Evolutionary conservation across 805 yeast genomes (phyloP).

Genomic region (Lipomyces chichibuensis): DNA sequence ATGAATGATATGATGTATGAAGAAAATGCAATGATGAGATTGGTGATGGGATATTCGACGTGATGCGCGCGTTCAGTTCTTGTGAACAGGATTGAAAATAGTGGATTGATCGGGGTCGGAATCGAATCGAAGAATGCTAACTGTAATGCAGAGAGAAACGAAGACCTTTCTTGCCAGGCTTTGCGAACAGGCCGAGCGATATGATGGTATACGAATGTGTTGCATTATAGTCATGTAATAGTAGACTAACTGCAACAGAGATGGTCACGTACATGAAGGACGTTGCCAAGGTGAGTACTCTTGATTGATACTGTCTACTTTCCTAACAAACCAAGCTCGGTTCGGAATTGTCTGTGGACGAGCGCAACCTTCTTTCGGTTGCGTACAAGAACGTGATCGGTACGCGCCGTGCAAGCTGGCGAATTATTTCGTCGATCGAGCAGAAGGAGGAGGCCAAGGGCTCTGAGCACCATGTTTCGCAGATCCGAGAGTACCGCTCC

Average conservation of each 20-base stretch:
- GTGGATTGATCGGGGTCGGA: background rate
- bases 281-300: slow-evolving; percentile 47
- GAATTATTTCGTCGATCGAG: slow-evolving; percentile 97
- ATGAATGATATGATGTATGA: background rate
- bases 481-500: slow-evolving; percentile 92
- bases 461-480: slow-evolving; percentile 76
- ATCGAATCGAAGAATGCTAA: background rate
- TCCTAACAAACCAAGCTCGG: slow-evolving; percentile 37
- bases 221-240: slow-evolving; percentile 2
- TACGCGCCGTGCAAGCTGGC: slow-evolving; percentile 99
- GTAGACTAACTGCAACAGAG: slow-evolving; percentile 51
- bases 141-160: slow-evolving; percentile 68
- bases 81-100: background rate
- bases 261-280: slow-evolving; percentile 98
- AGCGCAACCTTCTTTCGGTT: slow-evolving; percentile 93
- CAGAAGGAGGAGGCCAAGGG: slow-evolving; percentile 99
- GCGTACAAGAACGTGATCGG: slow-evolving; percentile 99
- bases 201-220: slow-evolving; percentile 53
- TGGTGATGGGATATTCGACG: background rate
- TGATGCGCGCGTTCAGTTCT: background rate
- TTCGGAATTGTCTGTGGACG: slow-evolving; percentile 90
- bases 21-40: background rate
- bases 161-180: slow-evolving; percentile 96
- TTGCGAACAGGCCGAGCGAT: slow-evolving; percentile 99
- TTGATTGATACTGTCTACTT: background rate